phyloP scores from a whole-genome alignment of 2,329 filamentous ascomycete species.

The Colletotrichum filicis region DNA sequence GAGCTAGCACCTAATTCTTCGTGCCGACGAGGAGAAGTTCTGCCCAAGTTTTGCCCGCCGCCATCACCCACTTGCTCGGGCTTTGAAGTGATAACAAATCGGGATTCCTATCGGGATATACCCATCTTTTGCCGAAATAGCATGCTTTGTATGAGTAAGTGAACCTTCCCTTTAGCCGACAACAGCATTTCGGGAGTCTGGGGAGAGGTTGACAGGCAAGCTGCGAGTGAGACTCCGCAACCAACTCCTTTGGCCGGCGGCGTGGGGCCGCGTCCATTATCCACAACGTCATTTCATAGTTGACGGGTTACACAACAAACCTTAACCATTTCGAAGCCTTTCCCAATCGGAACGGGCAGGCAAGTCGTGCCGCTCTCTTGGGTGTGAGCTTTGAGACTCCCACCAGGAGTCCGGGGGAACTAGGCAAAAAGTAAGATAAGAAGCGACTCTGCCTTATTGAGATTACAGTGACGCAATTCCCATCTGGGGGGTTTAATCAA shows the following conservation, averaged over 20 bases:
- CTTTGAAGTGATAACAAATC: neutral
- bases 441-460: neutral
- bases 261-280: neutral
- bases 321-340: neutral
- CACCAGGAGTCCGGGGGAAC: neutral
- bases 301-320: neutral
- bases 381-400: neutral
- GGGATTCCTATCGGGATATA: neutral
- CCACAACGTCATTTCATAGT: neutral
- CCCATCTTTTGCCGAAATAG: neutral
- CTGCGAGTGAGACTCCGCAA: neutral
- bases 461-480: neutral
- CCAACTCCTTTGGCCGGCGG: neutral
- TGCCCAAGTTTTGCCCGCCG: neutral
- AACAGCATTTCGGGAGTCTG: too few relatives aligned
- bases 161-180: neutral
- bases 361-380: neutral
- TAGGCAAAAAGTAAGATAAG: neutral
- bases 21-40: neutral
- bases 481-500: neutral
- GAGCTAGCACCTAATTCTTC: neutral
- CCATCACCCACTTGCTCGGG: neutral
- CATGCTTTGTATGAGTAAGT: neutral
- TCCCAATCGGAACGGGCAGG: neutral
- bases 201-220: too few relatives aligned